These are phyloP conservation scores for Crepidotus variabilis DNA, from an alignment of 768 basidiomycete genomes.

Conservation along the genomic window DNA sequence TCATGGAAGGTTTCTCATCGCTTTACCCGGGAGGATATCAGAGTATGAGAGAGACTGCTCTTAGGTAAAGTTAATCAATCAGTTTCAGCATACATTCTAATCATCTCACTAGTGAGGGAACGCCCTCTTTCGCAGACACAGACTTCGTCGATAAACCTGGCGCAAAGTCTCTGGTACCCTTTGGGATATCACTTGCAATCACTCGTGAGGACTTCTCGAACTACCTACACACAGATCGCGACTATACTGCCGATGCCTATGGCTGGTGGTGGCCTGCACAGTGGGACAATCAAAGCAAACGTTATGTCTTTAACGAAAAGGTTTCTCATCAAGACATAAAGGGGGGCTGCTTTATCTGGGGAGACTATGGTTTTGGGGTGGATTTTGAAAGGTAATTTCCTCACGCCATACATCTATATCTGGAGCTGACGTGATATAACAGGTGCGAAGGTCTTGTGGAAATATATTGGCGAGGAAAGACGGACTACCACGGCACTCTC, in stretches of 20 bases:
- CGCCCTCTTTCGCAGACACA: neutral
- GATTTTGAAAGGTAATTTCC: slow-evolving; percentile 1
- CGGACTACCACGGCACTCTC: no score
- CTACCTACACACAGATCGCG: neutral
- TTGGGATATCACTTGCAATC: neutral
- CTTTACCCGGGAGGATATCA: no score
- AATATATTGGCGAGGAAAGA: no score
- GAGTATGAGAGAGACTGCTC: no score
- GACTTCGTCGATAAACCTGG: neutral
- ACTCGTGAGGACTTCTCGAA: neutral
- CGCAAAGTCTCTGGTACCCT: neutral
- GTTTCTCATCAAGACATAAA: neutral
- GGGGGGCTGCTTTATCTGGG: neutral
- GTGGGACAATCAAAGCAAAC: neutral
- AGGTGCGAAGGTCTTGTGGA: no score
- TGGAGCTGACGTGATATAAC: no score
- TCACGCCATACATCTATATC: neutral
- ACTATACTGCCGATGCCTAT: neutral
- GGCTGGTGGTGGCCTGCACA: neutral
- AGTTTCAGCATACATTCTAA: no score
- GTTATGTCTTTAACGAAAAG: neutral
- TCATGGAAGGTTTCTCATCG: no score
- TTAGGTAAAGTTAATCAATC: no score
- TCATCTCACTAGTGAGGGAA: neutral
- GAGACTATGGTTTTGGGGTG: neutral